A percentile compares a stretch with the other conserved stretches of the same genome.
phyloP scores from a whole-genome alignment of 2,329 filamentous ascomycete genomes.

The Metarhizium brunneum region DNA sequence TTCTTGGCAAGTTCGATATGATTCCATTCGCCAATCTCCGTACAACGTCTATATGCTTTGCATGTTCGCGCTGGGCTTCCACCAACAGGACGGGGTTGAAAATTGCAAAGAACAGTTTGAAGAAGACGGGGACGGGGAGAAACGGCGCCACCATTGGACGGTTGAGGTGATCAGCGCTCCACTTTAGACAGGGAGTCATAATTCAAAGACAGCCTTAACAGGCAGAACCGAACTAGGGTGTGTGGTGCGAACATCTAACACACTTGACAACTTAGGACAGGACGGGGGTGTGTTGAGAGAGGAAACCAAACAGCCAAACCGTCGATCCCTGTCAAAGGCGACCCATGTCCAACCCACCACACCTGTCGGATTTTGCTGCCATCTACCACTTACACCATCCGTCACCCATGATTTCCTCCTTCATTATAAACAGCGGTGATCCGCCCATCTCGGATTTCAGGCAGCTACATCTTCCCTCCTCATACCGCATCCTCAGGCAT shows the following conservation, averaged over 20 bases:
- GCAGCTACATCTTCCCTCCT: background rate
- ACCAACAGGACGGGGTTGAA: background rate
- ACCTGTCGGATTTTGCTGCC: background rate
- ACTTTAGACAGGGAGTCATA: constrained; percentile 5
- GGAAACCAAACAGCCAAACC: background rate
- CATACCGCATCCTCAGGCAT: background rate
- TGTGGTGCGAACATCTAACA: no score
- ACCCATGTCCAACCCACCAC: background rate
- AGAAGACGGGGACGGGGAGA: background rate
- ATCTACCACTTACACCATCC: background rate
- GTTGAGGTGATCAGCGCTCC: background rate
- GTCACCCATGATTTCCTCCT: background rate
- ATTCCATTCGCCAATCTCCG: background rate
- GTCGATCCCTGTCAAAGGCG: background rate
- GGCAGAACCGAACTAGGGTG: background rate
- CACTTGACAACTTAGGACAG: no score
- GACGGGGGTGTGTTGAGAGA: background rate
- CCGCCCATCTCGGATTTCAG: constrained; percentile 3
- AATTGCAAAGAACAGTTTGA: background rate
- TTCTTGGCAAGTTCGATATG: constrained; percentile 1
- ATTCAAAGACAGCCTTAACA: constrained; percentile 1
- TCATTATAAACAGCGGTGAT: background rate
- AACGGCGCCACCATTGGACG: background rate
- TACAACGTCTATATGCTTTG: background rate
- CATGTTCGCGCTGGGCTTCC: constrained; percentile 3